Evolutionary conservation across 129 eudicot genomes (phyloP).

Genomic region (Oenanthe sinensis): DNA sequence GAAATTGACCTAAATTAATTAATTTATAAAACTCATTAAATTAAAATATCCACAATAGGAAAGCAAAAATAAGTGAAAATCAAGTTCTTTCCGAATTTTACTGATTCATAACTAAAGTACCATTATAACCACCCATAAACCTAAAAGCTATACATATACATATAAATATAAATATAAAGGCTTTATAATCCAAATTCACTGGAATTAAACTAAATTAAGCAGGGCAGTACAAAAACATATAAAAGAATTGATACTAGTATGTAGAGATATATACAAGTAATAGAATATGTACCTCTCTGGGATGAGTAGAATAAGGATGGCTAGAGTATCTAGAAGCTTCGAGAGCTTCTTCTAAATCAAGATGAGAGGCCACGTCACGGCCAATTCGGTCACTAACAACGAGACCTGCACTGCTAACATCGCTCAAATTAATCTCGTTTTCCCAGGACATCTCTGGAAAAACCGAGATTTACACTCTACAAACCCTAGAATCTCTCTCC

Average conservation of each 20-base stretch:
- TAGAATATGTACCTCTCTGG: conserved; percentile 63
- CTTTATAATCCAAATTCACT: neutral
- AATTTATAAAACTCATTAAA: neutral
- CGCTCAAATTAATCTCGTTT: conserved; percentile 63
- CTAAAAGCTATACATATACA: too few relatives aligned
- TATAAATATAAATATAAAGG: too few relatives aligned
- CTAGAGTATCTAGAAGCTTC: conserved; percentile 92
- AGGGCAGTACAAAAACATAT: neutral
- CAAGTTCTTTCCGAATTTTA: neutral
- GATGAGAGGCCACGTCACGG: conserved; percentile 62
- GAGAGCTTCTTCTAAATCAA: conserved; percentile 82
- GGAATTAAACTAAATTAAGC: neutral
- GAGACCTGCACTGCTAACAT: conserved; percentile 66
- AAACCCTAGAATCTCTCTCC: conserved; percentile 13
- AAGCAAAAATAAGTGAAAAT: neutral
- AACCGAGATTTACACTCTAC: neutral
- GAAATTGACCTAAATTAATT: neutral
- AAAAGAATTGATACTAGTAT: neutral
- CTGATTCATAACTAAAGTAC: neutral
- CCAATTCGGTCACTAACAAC: conserved; percentile 72
- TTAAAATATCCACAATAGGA: neutral
- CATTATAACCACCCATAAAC: neutral
- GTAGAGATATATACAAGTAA: neutral
- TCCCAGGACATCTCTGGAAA: conserved; percentile 45
- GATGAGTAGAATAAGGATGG: conserved; percentile 89